phyloP scores from a whole-genome alignment of 2,329 filamentous ascomycete species.

The Sclerotinia sclerotiorum region DNA sequence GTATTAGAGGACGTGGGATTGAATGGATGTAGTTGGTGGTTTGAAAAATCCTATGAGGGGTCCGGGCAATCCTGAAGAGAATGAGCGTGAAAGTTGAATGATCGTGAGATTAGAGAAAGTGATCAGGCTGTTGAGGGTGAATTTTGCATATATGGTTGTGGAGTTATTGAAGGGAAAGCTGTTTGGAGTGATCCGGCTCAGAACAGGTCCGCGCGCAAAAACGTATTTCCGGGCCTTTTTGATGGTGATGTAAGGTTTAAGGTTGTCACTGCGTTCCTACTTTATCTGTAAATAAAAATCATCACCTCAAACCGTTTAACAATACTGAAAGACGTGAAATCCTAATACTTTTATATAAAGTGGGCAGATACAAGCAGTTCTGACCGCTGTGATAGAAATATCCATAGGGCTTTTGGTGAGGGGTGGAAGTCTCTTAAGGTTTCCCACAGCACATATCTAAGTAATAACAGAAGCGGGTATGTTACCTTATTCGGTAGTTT shows the following conservation, averaged over 20 bases:
- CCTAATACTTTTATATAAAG: too few species aligned
- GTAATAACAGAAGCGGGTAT: neutral
- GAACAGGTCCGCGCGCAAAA: conserved; percentile 11
- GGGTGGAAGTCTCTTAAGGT: neutral
- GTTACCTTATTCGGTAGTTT: neutral
- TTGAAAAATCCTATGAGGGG: neutral
- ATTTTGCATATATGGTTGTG: neutral
- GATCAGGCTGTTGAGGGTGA: neutral
- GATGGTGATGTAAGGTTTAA: neutral
- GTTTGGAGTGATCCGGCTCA: neutral
- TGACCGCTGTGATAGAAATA: neutral
- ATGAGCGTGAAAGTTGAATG: neutral
- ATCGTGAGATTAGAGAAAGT: neutral
- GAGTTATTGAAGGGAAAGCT: neutral
- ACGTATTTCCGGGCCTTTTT: conserved; percentile 2
- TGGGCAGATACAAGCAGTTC: neutral
- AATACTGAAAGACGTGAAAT: neutral
- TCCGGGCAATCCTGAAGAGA: neutral
- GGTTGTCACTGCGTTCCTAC: neutral
- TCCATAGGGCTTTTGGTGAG: neutral
- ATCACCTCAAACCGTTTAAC: too few species aligned
- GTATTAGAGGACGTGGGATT: neutral
- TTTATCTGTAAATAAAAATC: neutral
- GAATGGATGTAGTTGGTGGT: neutral
- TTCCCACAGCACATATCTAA: neutral